These are phyloP conservation scores for Yarrowia alimentaria DNA, from an alignment of 805 yeast species.

Conservation along the genomic window DNA sequence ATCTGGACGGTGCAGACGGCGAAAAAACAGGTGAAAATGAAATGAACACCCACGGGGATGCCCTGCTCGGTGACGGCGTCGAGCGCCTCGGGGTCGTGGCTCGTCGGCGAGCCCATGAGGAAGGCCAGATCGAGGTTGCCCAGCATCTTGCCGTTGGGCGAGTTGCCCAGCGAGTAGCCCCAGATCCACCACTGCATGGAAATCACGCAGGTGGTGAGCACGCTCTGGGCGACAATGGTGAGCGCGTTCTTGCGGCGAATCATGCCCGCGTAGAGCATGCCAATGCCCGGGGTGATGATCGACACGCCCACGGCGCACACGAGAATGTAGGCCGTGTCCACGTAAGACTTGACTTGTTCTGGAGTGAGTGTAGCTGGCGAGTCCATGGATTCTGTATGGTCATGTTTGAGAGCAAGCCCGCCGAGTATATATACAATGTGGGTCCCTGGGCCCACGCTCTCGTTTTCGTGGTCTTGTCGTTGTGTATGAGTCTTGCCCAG, in stretches of 20 bases:
- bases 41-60: slow-evolving; percentile 87
- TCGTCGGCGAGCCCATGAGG: slow-evolving; percentile 37
- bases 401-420: no score
- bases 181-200: slow-evolving; percentile 97
- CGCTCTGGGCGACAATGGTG: slow-evolving; percentile 87
- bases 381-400: no score
- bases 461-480: no score
- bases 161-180: slow-evolving; percentile 88
- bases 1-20: slow-evolving; percentile 89
- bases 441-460: no score
- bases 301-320: slow-evolving; percentile 33
- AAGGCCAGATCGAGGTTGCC: slow-evolving; percentile 43
- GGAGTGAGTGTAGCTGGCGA: slow-evolving; percentile 3
- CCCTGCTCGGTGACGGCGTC: slow-evolving; percentile 29
- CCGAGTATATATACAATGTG: no score
- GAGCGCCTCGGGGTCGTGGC: slow-evolving; percentile 2
- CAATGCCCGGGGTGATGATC: slow-evolving; percentile 96
- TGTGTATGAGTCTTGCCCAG: no score
- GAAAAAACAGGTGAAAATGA: slow-evolving; percentile 94
- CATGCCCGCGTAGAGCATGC: slow-evolving; percentile 86
- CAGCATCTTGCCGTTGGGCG: slow-evolving; percentile 55
- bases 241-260: slow-evolving; percentile 95
- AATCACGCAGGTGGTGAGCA: slow-evolving; percentile 81
- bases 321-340: slow-evolving; percentile 17
- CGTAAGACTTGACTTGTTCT: slow-evolving; percentile 11